Conservation (phyloP, 1,284 basidiomycete genomes). For the Thecaphora frezii region DNA sequence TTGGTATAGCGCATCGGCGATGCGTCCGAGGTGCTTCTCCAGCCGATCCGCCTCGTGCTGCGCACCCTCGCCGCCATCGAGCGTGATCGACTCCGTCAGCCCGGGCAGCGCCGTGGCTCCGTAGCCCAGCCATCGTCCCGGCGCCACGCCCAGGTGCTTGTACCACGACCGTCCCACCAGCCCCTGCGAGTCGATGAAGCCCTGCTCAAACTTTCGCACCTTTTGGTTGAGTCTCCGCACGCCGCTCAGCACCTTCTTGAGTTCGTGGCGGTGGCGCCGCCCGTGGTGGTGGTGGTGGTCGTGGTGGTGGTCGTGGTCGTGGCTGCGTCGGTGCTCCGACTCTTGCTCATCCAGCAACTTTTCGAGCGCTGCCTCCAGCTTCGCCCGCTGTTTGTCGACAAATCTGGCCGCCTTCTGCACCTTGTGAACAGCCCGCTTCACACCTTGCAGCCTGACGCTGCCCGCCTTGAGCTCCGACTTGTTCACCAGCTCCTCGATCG, state of each 20-base stretch:
- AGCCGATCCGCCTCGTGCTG: conserved; percentile 41
- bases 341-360: background rate
- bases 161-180: conserved; percentile 74
- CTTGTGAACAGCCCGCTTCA: conserved; percentile 16
- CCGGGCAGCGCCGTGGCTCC: conserved; percentile 83
- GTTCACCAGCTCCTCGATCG: conserved; percentile 22
- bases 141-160: conserved; percentile 80
- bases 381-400: conserved; percentile 12
- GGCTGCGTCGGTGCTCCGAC: background rate
- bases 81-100: conserved; percentile 67
- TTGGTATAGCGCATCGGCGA: conserved; percentile 17
- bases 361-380: conserved; percentile 15
- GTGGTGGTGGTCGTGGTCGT: background rate
- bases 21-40: conserved; percentile 14
- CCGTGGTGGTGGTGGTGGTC: background rate
- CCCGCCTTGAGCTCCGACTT: conserved; percentile 5
- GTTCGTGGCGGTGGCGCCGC: conserved; percentile 4
- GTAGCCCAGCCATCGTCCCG: conserved; percentile 84
- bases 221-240: conserved; percentile 72
- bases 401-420: conserved; percentile 13
- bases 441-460: conserved; percentile 10
- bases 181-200: conserved; percentile 76
- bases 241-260: conserved; percentile 66
- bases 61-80: conserved; percentile 48
- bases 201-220: conserved; percentile 75